Conservation (phyloP, 2,329 filamentous ascomycete genomes). For the Achaetomium macrosporum region DNA sequence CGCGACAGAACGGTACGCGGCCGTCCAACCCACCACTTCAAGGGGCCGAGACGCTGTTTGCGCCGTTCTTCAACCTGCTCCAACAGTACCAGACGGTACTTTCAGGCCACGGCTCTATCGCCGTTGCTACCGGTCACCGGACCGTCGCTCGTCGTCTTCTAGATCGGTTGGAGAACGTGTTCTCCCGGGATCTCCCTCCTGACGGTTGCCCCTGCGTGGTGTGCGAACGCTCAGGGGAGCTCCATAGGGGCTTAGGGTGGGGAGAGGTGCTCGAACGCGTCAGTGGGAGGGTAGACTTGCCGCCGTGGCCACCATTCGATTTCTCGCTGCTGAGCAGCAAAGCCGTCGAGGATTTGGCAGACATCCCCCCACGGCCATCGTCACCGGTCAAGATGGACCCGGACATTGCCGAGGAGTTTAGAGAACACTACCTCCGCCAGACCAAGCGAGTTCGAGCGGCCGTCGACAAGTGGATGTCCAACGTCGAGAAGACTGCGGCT, state of each 20-base stretch:
- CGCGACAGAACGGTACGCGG: slow-evolving; percentile 49
- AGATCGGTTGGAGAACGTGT: slow-evolving; percentile 88
- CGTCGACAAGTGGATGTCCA: slow-evolving; percentile 84
- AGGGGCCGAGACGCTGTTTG: slow-evolving; percentile 69
- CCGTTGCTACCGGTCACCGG: slow-evolving; percentile 90
- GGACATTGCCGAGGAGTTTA: slow-evolving; percentile 88
- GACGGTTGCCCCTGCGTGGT: slow-evolving; percentile 83
- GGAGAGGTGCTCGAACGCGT: slow-evolving; percentile 92
- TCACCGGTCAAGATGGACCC: slow-evolving; percentile 76
- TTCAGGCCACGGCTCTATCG: slow-evolving; percentile 77
- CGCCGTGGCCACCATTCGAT: slow-evolving; percentile 83
- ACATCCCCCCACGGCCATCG: slow-evolving; percentile 50
- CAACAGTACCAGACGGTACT: slow-evolving; percentile 83
- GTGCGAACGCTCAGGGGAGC: slow-evolving; percentile 59
- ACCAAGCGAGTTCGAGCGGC: slow-evolving; percentile 88
- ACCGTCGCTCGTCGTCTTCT: slow-evolving; percentile 87
- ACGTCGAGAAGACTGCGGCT: slow-evolving; percentile 66
- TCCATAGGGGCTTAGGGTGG: slow-evolving; percentile 77
- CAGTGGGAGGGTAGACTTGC: slow-evolving; percentile 79
- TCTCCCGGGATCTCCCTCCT: slow-evolving; percentile 82
- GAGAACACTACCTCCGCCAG: slow-evolving; percentile 86
- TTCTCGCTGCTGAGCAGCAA: slow-evolving; percentile 57
- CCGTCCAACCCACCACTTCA: slow-evolving; percentile 59
- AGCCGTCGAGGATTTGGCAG: slow-evolving; percentile 57
- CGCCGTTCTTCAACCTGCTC: slow-evolving; percentile 74